Evolutionary conservation across 2,329 filamentous ascomycete genomes (phyloP).

Genomic region (Macrophomina pseudophaseolina): DNA sequence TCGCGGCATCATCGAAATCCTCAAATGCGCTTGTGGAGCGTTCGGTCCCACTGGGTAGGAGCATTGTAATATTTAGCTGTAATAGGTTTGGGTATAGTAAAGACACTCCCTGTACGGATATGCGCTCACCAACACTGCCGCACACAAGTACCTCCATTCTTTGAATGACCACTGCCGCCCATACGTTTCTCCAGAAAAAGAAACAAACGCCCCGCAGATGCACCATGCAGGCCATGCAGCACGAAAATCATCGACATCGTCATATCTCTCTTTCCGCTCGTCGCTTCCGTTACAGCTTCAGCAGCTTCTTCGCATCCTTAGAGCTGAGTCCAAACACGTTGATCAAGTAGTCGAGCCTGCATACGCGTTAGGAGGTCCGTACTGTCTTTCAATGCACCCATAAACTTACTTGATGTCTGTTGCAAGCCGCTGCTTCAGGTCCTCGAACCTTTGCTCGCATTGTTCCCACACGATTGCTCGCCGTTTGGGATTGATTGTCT

Average conservation of each 20-base stretch:
- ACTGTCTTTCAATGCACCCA: background rate
- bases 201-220: conserved; percentile 18
- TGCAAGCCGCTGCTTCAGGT: conserved; percentile 70
- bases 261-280: conserved; percentile 8
- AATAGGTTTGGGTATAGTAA: conserved; percentile 20
- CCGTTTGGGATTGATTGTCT: conserved; percentile 74
- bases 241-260: conserved; percentile 25
- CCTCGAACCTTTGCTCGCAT: conserved; percentile 76
- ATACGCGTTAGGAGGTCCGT: conserved; percentile 4
- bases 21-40: background rate
- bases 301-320: conserved; percentile 53
- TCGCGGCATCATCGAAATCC: conserved; percentile 12
- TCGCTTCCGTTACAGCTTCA: conserved; percentile 9
- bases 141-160: background rate
- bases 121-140: conserved; percentile 14
- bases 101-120: conserved; percentile 10
- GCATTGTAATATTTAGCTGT: background rate
- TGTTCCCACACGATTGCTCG: conserved; percentile 72
- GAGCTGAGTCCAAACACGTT: conserved; percentile 64
- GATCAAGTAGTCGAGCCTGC: conserved; percentile 67
- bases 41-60: background rate
- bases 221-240: conserved; percentile 24
- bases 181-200: conserved; percentile 7
- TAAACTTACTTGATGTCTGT: conserved; percentile 76
- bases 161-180: conserved; percentile 8